A percentile compares a stretch with the other conserved stretches of the same genome.
Conservation (phyloP, 2,329 filamentous ascomycete species). For the Sclerotinia nivalis region DNA sequence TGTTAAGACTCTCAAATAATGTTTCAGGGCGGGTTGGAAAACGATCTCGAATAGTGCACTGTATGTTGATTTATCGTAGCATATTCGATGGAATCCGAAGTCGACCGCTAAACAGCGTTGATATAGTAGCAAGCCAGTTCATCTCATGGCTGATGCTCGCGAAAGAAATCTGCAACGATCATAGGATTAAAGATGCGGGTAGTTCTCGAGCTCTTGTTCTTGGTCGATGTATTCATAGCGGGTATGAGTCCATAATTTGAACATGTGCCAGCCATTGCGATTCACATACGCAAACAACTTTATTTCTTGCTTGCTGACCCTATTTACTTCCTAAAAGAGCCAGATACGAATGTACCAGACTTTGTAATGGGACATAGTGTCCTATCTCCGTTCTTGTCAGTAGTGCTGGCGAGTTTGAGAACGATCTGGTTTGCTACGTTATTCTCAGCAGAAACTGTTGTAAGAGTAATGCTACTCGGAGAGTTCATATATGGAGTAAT, state of each 20-base stretch:
- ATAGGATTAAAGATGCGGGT: conserved; percentile 61
- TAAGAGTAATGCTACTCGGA: conserved; percentile 55
- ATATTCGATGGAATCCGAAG: conserved; percentile 41
- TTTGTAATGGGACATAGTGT: conserved; percentile 57
- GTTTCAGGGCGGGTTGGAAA: conserved; percentile 47
- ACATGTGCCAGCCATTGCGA: conserved; percentile 54
- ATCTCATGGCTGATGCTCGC: conserved; percentile 57
- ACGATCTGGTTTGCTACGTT: too few relatives aligned
- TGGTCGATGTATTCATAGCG: conserved; percentile 12
- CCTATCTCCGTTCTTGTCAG: conserved; percentile 44
- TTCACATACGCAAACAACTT: conserved; percentile 46
- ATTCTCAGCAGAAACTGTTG: conserved; percentile 57
- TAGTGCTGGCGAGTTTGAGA: conserved; percentile 48
- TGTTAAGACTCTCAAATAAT: conserved; percentile 43
- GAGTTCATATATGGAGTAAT: conserved; percentile 56
- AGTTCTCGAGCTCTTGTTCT: conserved; percentile 56
- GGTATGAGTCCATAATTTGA: conserved; percentile 48
- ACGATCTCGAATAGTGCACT: conserved; percentile 43
- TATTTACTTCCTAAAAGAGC: conserved; percentile 48
- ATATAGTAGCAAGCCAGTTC: conserved; percentile 44
- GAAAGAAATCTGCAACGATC: conserved; percentile 60
- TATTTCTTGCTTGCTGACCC: conserved; percentile 47
- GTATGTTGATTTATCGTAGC: conserved; percentile 45
- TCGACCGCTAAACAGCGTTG: conserved; percentile 41
- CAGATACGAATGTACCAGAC: conserved; percentile 50